phyloP scores from a whole-genome alignment of 192 early-diverging fungal genomes.

The Gonapodya prolifera region DNA sequence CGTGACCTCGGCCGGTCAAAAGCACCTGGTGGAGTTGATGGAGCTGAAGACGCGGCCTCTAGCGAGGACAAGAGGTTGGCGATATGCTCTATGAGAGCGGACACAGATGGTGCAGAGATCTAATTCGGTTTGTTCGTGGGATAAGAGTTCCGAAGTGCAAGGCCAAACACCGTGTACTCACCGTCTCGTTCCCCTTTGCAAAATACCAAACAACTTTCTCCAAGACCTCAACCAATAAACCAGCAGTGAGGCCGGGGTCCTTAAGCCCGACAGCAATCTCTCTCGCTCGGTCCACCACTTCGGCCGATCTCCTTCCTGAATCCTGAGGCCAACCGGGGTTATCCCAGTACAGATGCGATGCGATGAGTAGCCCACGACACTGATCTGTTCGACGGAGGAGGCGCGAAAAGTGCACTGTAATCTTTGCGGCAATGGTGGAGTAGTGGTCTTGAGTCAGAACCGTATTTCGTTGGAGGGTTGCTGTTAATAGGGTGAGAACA shows the following conservation, averaged over 20 bases:
- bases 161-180: no score
- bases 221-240: constrained; percentile 94
- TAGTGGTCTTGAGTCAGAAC: constrained; percentile 86
- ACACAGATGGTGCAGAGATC: no score
- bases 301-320: constrained; percentile 39
- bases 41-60: no score
- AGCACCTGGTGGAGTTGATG: no score
- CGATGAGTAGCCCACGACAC: constrained; percentile 69
- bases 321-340: not conserved
- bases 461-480: constrained; percentile 66
- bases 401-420: constrained; percentile 76
- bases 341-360: constrained; percentile 89
- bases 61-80: no score
- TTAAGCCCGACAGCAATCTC: constrained; percentile 90
- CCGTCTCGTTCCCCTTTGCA: constrained; percentile 78
- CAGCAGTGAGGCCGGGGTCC: constrained; percentile 77
- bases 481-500: constrained; percentile 78
- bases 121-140: no score
- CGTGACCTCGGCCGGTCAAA: no score
- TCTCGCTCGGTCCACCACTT: constrained; percentile 88
- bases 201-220: constrained; percentile 93
- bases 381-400: constrained; percentile 92
- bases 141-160: no score
- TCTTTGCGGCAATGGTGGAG: constrained; percentile 86
- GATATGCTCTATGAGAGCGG: no score